Percentiles rank a stretch among this genome's conserved stretches.
These are phyloP conservation scores for Hemileccinum impolitum DNA, from an alignment of 768 basidiomycete species.

Conservation along the genomic window DNA sequence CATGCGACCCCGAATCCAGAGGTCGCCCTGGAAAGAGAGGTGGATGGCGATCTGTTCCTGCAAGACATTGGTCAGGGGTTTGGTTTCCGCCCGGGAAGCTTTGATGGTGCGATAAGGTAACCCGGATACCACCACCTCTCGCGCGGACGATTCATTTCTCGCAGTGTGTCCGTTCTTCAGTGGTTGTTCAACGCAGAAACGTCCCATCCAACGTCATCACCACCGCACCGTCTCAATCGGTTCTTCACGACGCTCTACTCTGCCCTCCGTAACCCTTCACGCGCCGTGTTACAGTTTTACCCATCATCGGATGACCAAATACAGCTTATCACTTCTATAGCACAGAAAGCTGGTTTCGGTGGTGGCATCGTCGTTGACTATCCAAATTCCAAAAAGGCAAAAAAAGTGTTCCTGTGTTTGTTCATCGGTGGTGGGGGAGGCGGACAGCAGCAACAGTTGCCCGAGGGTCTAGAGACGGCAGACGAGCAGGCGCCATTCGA, in stretches of 20 bases:
- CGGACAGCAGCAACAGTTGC: conserved; percentile 60
- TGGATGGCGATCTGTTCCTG: conserved; percentile 93
- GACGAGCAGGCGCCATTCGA: conserved; percentile 70
- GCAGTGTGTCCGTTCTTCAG: conserved; percentile 95
- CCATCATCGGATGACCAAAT: conserved; percentile 97
- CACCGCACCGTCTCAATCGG: conserved; percentile 75
- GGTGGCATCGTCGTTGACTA: conserved; percentile 97
- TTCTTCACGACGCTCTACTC: conserved; percentile 95
- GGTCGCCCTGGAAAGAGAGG: conserved; percentile 92
- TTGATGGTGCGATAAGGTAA: conserved; percentile 96
- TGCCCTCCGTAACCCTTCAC: conserved; percentile 77
- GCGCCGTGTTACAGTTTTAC: conserved; percentile 92
- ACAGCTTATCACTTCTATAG: conserved; percentile 88
- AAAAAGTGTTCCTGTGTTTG: conserved; percentile 91
- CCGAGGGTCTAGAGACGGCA: conserved; percentile 72
- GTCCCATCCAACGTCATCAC: conserved; percentile 84
- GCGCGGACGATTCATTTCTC: not conserved
- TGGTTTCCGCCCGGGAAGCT: conserved; percentile 93
- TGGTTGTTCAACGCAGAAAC: conserved; percentile 98
- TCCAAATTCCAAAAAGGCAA: conserved; percentile 93
- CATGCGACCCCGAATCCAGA: conserved; percentile 44
- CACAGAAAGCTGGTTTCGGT: conserved; percentile 93
- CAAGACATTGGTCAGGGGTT: conserved; percentile 99
- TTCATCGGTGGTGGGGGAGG: conserved; percentile 78
- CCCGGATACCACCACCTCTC: conserved; percentile 4